Evolutionary conservation across 768 basidiomycete genomes (phyloP), one percentile per base, ranked within the genome.

Genomic region (Phylloporus scabripes): DNA sequence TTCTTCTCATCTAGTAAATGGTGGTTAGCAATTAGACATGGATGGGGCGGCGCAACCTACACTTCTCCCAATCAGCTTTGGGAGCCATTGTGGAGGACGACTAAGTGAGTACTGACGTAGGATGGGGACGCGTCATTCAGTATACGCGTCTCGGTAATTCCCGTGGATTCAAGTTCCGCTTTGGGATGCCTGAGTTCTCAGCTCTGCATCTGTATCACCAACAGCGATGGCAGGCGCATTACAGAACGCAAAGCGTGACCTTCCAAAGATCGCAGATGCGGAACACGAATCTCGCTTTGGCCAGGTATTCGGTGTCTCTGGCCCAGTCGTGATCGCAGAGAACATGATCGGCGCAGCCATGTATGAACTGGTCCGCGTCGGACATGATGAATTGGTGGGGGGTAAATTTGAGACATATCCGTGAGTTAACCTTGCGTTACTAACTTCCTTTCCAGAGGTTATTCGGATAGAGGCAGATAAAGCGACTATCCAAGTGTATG

Each of bases 11-110:
- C 92, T 95, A 58, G 39, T 29, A 20, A 48, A 51, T 46, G 36
- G 31, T 54, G 41, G 55, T 45, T 38, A 49, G 33, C 43, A 48
- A 9, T 51, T 15, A 15, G 15, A 42, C 23, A 24, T 37, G 20
- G 12, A 33, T 15, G 4, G 14, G 28, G 24, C 11, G 33, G 23
- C 21, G 24, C 51, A 55, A 69, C 80, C 33, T 64, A 95, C 94
- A 97, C 72, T 97, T 98, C 72, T 99, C 95, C 95, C 95, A 98
- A 70, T 99, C 90, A 60, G 90, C 78, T 87, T 95, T 95, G 34
- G 95, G 92, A 40, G 95, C 79, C 95, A 98, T 96, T 45, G 66
- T 72, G 45, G 52, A 61, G 53, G 62, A 57, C 57, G 55, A 60
- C 21, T n/a, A n/a, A 7, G 54, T 54, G 7, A 28, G 31, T 12